phyloP scores from a whole-genome alignment of 148 eudicot genomes.

The Amaranthus palmeri region DNA sequence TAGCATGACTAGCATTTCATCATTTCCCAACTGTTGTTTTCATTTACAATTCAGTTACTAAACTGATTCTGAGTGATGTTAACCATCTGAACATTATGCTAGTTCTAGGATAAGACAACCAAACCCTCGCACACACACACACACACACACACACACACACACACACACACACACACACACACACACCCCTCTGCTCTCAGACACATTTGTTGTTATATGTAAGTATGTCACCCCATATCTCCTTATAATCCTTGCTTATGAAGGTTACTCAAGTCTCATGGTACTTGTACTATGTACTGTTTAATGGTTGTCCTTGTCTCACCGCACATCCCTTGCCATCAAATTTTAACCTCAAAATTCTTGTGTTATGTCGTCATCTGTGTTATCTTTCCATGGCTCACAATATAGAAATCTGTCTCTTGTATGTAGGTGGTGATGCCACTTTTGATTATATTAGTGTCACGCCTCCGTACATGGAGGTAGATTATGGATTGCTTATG shows the following conservation, averaged over 20 bases:
- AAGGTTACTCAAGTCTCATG: not conserved
- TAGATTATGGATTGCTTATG: constrained; percentile 80
- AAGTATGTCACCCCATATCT: not conserved
- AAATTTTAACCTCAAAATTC: not conserved
- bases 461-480: constrained; percentile 85
- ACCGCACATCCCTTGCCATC: not conserved
- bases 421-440: constrained; percentile 52
- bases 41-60: not conserved
- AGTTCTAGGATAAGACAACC: not conserved
- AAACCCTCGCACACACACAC: no score
- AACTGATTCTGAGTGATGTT: not conserved
- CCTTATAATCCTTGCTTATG: not conserved
- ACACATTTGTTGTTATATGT: no score
- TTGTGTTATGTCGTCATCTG: not conserved
- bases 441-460: constrained; percentile 83
- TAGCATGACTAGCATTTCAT: not conserved
- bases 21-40: not conserved
- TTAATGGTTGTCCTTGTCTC: not conserved
- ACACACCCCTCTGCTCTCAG: no score
- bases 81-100: not conserved
- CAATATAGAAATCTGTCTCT: constrained; percentile 12
- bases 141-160: no score
- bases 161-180: no score
- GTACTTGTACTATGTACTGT: no score
- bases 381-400: not conserved